Evolutionary conservation across 768 basidiomycete species (phyloP).

Genomic region (Xerocomus brunneocitrinus): DNA sequence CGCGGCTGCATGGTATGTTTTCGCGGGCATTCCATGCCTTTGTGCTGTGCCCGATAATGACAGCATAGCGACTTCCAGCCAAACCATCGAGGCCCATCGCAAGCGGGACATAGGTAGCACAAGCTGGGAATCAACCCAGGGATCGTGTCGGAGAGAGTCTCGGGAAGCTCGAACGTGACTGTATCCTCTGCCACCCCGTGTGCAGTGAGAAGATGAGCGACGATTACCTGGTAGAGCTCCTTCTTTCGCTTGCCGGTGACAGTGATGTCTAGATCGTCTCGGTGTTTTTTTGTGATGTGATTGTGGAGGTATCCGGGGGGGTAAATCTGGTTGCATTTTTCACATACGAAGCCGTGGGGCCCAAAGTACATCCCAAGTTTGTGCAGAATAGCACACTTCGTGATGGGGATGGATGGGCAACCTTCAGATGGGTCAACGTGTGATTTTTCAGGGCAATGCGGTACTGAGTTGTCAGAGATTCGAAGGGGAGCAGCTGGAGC

Average conservation of each 20-base stretch:
- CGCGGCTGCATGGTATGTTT: not conserved
- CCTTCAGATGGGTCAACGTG: not conserved
- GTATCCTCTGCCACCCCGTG: not conserved
- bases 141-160: not conserved
- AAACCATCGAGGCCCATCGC: not conserved
- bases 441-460: not conserved
- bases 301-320: not conserved
- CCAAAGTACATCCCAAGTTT: constrained; percentile 1
- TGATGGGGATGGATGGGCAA: not conserved
- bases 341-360: not conserved
- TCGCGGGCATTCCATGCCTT: not conserved
- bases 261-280: not conserved
- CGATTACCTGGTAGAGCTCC: not conserved
- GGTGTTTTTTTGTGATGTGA: not conserved
- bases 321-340: not conserved
- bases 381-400: not conserved
- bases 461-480: not conserved
- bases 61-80: not conserved
- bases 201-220: not conserved
- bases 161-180: not conserved
- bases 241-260: not conserved
- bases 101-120: not conserved
- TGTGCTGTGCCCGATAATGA: not conserved
- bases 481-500: not conserved
- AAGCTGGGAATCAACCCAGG: not conserved